Evolutionary conservation across 768 basidiomycete genomes (phyloP).

Genomic region (Crepidotus variabilis): DNA sequence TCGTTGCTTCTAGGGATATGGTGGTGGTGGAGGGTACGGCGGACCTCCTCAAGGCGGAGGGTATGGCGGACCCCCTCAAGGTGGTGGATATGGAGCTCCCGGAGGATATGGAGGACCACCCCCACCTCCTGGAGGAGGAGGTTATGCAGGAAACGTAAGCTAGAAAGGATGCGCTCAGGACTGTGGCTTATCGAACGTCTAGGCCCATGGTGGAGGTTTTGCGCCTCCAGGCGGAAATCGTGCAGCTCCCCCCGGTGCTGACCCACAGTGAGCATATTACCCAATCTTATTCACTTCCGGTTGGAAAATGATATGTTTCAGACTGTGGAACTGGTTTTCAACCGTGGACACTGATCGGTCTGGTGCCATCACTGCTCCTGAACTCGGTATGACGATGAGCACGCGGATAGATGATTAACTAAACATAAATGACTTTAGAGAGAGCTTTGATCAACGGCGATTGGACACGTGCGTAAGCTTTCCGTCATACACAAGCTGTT

Average conservation of each 20-base stretch:
- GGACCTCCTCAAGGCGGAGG: constrained; percentile 2
- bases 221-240: constrained; percentile 27
- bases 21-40: constrained; percentile 5
- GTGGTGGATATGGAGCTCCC: constrained; percentile 7
- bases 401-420: not conserved
- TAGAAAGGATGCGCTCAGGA: not conserved
- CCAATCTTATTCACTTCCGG: not conserved
- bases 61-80: constrained; percentile 10
- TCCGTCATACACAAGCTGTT: not conserved
- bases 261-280: constrained; percentile 59
- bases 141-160: constrained; percentile 21
- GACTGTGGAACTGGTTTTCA: constrained; percentile 72
- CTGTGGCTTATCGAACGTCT: not conserved
- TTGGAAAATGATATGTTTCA: constrained; percentile 19
- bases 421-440: constrained; percentile 25
- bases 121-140: constrained; percentile 24
- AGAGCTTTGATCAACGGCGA: constrained; percentile 55
- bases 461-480: constrained; percentile 62
- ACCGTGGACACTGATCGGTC: constrained; percentile 70
- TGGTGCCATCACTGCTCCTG: constrained; percentile 57
- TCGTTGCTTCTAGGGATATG: not conserved
- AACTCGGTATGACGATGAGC: constrained; percentile 43
- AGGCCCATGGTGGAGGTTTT: constrained; percentile 40
- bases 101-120: constrained; percentile 21
- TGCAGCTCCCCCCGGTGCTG: constrained; percentile 62